These are phyloP conservation scores for Coemansia reversa DNA, from an alignment of 192 early-diverging fungal genomes.

Conservation along the genomic window DNA sequence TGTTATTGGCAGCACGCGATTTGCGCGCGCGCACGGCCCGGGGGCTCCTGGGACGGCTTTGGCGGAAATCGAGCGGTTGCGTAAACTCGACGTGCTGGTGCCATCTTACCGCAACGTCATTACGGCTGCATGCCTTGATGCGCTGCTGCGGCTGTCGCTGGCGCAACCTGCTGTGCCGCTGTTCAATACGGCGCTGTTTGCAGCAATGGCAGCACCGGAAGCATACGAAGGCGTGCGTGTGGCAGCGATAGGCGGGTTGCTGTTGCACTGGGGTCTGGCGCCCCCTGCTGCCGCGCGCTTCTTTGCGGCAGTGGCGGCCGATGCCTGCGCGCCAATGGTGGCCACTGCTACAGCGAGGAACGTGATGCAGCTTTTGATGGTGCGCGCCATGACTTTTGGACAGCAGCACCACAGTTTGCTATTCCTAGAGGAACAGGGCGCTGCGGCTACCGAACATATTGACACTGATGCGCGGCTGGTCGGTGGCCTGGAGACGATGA, in stretches of 20 bases:
- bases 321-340: slow-evolving; percentile 12
- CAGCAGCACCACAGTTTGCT: slow-evolving; percentile 49
- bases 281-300: slow-evolving; percentile 23
- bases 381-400: slow-evolving; percentile 41
- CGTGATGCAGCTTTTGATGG: slow-evolving; percentile 20
- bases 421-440: slow-evolving; percentile 35
- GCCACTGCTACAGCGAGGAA: slow-evolving; percentile 9
- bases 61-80: slow-evolving; percentile 75
- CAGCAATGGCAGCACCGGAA: slow-evolving; percentile 68
- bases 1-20: slow-evolving; percentile 52
- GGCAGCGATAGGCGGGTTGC: slow-evolving; percentile 69
- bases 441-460: slow-evolving; percentile 33
- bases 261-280: slow-evolving; percentile 70
- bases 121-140: slow-evolving; percentile 78
- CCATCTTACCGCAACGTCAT: slow-evolving; percentile 85
- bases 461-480: slow-evolving; percentile 50
- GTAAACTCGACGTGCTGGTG: slow-evolving; percentile 76
- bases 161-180: slow-evolving; percentile 60
- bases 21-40: slow-evolving; percentile 12
- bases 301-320: slow-evolving; percentile 25
- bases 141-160: slow-evolving; percentile 62
- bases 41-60: slow-evolving; percentile 18
- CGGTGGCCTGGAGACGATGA: slow-evolving; percentile 41
- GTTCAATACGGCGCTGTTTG: slow-evolving; percentile 73
- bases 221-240: slow-evolving; percentile 72